Percentiles rank a stretch among this genome's conserved stretches.
These are phyloP conservation scores for Tuber melanosporum DNA, from an alignment of 495 filamentous ascomycete genomes.

Conservation along the genomic window DNA sequence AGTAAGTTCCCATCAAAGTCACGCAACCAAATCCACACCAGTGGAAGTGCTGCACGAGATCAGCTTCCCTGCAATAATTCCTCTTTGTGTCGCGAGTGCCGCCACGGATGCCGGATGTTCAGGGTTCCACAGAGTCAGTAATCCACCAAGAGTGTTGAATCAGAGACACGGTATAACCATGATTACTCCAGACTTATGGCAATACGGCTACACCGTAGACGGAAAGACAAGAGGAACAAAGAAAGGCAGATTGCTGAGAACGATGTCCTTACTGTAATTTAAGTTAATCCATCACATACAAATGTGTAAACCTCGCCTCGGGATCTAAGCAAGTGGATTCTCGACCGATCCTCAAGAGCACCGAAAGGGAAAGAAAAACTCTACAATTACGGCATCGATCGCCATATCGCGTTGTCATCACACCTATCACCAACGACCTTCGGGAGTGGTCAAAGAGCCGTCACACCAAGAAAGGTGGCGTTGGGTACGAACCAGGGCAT, in stretches of 20 bases:
- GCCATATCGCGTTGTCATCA: neutral
- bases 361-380: neutral
- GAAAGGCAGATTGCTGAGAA: neutral
- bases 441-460: neutral
- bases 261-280: neutral
- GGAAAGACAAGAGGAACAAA: neutral
- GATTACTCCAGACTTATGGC: neutral
- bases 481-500: neutral
- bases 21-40: neutral
- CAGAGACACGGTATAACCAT: neutral
- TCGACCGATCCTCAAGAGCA: neutral
- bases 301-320: neutral
- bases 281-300: neutral
- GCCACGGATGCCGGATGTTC: neutral
- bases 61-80: neutral
- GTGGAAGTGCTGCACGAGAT: neutral
- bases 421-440: neutral
- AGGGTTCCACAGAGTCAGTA: neutral
- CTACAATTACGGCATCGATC: neutral
- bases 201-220: neutral
- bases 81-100: neutral
- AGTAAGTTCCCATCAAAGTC: neutral
- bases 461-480: neutral
- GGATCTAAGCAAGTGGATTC: neutral
- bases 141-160: neutral